Percentiles rank a stretch among this genome's conserved stretches.
Evolutionary conservation across 208 protist species (phyloP).

Genomic region (Naegleria fowleri): DNA sequence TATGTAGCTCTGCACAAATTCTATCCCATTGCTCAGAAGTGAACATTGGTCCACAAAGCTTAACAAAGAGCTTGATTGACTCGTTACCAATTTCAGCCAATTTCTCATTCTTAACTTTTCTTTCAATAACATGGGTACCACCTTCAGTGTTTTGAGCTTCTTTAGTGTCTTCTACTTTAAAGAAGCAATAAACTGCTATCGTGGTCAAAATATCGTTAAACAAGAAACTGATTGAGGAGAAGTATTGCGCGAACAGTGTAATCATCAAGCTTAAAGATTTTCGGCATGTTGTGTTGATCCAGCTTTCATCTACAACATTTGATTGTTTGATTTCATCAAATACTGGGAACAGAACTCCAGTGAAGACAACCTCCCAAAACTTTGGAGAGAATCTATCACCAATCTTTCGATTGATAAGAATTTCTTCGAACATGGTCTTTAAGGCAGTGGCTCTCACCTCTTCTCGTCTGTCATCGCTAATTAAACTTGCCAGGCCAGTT

Average conservation of each 20-base stretch:
- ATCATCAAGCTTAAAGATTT: background rate
- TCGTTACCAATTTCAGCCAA: constrained; percentile 1
- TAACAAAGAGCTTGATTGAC: background rate
- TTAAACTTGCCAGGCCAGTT: background rate
- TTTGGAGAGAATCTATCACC: background rate
- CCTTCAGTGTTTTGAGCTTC: background rate
- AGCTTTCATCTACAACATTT: background rate
- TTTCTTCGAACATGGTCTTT: background rate
- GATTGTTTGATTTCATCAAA: constrained; percentile 21
- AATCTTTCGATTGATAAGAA: background rate
- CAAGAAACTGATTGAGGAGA: background rate
- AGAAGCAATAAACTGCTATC: background rate
- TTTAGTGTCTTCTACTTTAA: background rate
- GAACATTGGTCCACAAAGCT: background rate
- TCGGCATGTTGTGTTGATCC: constrained; percentile 13
- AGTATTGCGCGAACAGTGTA: background rate
- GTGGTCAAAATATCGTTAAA: background rate
- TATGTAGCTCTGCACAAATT: background rate
- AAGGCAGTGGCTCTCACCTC: background rate
- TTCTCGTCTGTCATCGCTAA: background rate
- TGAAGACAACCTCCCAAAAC: constrained; percentile 18
- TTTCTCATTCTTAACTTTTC: constrained; percentile 18
- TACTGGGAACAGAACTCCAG: constrained; percentile 6
- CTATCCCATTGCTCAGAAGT: background rate
- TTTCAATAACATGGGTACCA: background rate